Percentiles rank a stretch among this genome's conserved stretches.
Conservation (phyloP, 306 rosid genomes). For the Dryas alaskensis region DNA sequence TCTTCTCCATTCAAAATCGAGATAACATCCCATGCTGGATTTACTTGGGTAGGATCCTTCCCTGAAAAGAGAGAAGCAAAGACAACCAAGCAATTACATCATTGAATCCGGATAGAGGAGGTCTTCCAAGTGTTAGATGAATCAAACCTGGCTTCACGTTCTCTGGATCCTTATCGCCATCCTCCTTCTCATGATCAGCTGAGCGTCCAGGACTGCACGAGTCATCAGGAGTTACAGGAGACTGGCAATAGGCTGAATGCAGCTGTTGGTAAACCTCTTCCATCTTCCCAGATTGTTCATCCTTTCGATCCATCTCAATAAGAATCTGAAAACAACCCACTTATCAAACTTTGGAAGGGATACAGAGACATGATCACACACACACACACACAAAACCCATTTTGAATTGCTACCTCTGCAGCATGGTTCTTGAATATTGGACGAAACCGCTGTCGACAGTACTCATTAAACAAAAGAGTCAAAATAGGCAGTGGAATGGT, state of each 20-base stretch:
- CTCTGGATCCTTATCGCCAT: constrained; percentile 19
- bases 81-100: constrained; percentile 24
- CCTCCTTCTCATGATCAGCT: constrained; percentile 23
- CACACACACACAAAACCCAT: not conserved
- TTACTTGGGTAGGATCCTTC: constrained; percentile 18
- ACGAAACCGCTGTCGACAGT: constrained; percentile 75
- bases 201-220: constrained; percentile 32
- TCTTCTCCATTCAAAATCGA: constrained; percentile 25
- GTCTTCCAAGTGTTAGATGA: constrained; percentile 34
- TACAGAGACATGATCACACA: constrained; percentile 1
- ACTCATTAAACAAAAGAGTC: constrained; percentile 74
- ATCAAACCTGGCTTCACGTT: constrained; percentile 53
- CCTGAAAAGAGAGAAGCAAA: constrained; percentile 43
- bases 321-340: constrained; percentile 46
- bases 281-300: constrained; percentile 53
- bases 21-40: constrained; percentile 27
- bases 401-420: constrained; percentile 62
- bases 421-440: constrained; percentile 56
- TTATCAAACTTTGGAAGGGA: constrained; percentile 14
- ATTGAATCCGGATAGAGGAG: constrained; percentile 23
- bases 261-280: constrained; percentile 54
- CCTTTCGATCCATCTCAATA: constrained; percentile 79
- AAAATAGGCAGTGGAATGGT: constrained; percentile 67
- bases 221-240: constrained; percentile 21
- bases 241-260: constrained; percentile 62